Conservation (phyloP, 768 basidiomycete genomes). For the Terana coerulea region DNA sequence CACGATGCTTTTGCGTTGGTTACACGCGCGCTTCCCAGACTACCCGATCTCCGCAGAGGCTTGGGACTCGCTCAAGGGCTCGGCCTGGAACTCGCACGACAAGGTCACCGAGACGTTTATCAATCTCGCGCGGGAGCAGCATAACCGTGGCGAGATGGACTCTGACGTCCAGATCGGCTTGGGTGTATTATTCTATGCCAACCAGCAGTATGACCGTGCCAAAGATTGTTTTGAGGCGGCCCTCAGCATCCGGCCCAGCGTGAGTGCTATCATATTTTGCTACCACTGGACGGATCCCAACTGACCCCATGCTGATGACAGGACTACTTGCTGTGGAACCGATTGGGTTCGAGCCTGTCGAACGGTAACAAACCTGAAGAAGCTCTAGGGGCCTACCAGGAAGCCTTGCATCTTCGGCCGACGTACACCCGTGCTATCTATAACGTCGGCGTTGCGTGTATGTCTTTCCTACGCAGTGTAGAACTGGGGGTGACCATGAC, state of each 20-base stretch:
- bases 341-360: conserved; percentile 89
- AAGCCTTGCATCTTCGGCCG: conserved; percentile 86
- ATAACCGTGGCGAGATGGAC: conserved; percentile 65
- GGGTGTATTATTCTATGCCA: conserved; percentile 90
- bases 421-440: conserved; percentile 97
- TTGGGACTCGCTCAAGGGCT: conserved; percentile 47
- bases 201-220: conserved; percentile 80
- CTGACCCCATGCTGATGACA: too few relatives aligned
- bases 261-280: conserved; percentile 24
- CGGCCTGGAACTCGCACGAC: conserved; percentile 81
- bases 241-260: conserved; percentile 70
- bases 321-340: conserved; percentile 97
- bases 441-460: conserved; percentile 97
- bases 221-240: conserved; percentile 95
- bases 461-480: conserved; percentile 30
- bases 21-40: conserved; percentile 61
- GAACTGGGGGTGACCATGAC: too few relatives aligned
- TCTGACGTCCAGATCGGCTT: conserved; percentile 92
- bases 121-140: conserved; percentile 77
- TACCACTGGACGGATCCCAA: neutral
- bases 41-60: conserved; percentile 53
- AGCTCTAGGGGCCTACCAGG: conserved; percentile 83
- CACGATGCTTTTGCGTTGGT: conserved; percentile 82
- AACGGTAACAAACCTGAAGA: conserved; percentile 95
- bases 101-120: conserved; percentile 83